Conservation (phyloP, 371 early-diverging fungal species). For the Mortierella sp. region DNA sequence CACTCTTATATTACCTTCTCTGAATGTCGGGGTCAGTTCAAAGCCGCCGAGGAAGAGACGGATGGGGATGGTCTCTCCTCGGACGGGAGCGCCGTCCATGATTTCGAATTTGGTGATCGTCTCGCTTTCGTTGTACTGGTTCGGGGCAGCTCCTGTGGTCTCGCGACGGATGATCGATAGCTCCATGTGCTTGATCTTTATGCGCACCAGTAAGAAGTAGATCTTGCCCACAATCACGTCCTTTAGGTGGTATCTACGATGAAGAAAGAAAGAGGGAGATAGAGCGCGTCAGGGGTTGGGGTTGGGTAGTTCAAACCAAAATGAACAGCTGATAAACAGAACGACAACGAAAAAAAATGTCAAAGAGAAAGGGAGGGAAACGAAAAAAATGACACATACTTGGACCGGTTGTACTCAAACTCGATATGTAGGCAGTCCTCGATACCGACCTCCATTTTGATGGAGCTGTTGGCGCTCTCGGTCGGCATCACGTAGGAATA, state of each 20-base stretch:
- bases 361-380: constrained; percentile 72
- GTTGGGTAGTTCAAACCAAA: not conserved
- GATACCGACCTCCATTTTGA: constrained; percentile 97
- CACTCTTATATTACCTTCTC: constrained; percentile 57
- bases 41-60: constrained; percentile 97
- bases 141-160: constrained; percentile 96
- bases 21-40: constrained; percentile 93
- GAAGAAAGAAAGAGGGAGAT: not conserved
- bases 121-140: constrained; percentile 98
- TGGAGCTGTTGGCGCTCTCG: constrained; percentile 81
- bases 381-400: constrained; percentile 45
- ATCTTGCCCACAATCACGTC: constrained; percentile 99
- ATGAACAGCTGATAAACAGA: not conserved
- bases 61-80: constrained; percentile 98
- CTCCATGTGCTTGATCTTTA: constrained; percentile 99
- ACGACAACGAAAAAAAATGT: constrained; percentile 70
- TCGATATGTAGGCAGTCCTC: constrained; percentile 95
- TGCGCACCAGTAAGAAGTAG: constrained; percentile 98
- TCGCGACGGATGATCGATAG: constrained; percentile 97
- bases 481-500: constrained; percentile 87
- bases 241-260: constrained; percentile 86
- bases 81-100: constrained; percentile 99
- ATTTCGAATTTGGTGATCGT: constrained; percentile 98
- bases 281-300: too few relatives aligned
- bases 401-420: constrained; percentile 84